Base-by-base conservation (phyloP, 495 filamentous ascomycete species). In the Pseudomonodictys pantanalensis region DNA sequence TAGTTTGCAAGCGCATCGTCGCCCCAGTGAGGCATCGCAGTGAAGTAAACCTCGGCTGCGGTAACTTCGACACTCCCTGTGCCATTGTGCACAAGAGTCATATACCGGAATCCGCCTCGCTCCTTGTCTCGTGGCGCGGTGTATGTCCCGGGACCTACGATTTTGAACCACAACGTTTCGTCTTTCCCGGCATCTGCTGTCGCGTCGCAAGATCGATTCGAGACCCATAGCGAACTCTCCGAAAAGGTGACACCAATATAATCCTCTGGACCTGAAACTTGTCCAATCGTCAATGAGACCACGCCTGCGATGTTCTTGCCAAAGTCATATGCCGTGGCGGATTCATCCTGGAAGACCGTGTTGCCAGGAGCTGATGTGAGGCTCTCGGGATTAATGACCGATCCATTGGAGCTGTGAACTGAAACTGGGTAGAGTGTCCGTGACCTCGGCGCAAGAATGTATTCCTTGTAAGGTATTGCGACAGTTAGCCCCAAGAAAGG, bases 261-360 rank as follows among this genome's bases (percentile, higher is more conserved):
- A 23, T 76, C 73, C 23, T 69, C 61, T 1, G 39, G 33, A 7
- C 69, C 62, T 1, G 72, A 66, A 6, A 65, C 35, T 5, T 56
- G 45, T 15, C 52, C 65, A 22, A 79, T 65, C 30, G 62, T 61
- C 8, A 79, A 58, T 2, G 72, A 69, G 9, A 76, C 73, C 3
- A 74, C 52, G 6, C 78, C 77, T 5, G 69, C 77, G 7, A 79
- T 71, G 54, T 77, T 77, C 46, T 71, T 74, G 2, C 73, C 75
- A 64, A 78, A 79, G 45, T 80, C 77, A 25, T 73, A 75, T 0
- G 76, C 76, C 3, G 77, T 71, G 1, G 72, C 74, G 2, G 76
- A 76, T n/a, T 55, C 54, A 10, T 53, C 69, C 17, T 66, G 23
- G 29, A 79, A 73, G 38, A 58, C 52, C 15, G 71, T 62, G 30